Conservation (phyloP, 176 grass and related monocot genomes). For the Otatea glauca region DNA sequence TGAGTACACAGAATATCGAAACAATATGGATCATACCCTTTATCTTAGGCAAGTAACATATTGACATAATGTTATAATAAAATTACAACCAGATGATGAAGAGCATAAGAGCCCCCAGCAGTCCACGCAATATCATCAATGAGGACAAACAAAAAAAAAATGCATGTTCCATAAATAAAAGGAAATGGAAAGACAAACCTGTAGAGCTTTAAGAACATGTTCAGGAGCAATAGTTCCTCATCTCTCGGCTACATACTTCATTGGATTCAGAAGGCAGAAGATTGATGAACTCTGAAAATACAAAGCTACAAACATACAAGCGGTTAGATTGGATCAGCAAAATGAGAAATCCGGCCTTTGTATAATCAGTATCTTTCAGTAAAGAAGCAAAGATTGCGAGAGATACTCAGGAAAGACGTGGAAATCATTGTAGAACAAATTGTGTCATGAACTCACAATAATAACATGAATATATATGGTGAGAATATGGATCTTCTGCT, state of each 20-base stretch:
- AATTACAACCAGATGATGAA: slow-evolving; percentile 5
- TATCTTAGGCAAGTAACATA: slow-evolving; percentile 8
- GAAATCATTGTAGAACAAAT: background rate
- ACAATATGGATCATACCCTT: background rate
- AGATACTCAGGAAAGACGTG: background rate
- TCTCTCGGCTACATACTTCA: slow-evolving; percentile 89
- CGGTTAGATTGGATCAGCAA: slow-evolving; percentile 10
- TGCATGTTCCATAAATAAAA: background rate
- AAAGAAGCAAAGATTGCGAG: background rate
- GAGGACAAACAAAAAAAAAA: background rate
- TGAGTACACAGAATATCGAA: background rate
- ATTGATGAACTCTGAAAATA: slow-evolving; percentile 97
- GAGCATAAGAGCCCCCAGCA: background rate
- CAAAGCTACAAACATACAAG: slow-evolving; percentile 10
- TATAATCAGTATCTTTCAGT: background rate
- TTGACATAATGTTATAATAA: background rate
- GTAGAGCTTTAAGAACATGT: slow-evolving; percentile 96
- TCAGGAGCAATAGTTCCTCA: slow-evolving; percentile 97
- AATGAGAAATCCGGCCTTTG: background rate
- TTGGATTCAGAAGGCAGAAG: slow-evolving; percentile 99
- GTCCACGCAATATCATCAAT: background rate
- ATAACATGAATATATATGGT: slow-evolving; percentile 11
- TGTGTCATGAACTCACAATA: no score
- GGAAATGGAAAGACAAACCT: slow-evolving; percentile 53
- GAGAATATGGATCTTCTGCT: background rate